These are phyloP conservation scores for Penicillium sp. DNA, from an alignment of 2,329 filamentous ascomycete genomes.

Conservation along the genomic window DNA sequence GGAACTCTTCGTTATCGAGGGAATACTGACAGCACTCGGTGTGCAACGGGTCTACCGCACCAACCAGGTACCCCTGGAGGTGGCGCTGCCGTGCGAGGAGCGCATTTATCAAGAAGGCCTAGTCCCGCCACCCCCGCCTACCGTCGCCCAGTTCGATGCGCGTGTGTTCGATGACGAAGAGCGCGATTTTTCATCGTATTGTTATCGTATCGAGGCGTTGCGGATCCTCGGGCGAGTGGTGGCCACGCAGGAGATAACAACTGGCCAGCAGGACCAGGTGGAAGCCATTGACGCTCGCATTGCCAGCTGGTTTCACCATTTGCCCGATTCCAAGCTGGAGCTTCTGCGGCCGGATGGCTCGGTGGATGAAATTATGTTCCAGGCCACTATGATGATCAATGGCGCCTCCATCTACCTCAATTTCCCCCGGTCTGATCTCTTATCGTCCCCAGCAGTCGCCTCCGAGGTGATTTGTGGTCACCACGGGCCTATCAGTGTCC, in stretches of 20 bases:
- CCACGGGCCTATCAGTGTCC: slow-evolving; percentile 37
- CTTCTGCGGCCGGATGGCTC: slow-evolving; percentile 66
- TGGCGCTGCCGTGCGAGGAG: slow-evolving; percentile 78
- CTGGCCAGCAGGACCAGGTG: slow-evolving; percentile 53
- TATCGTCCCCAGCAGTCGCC: slow-evolving; percentile 51
- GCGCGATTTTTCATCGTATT: slow-evolving; percentile 72
- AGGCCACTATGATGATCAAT: slow-evolving; percentile 75
- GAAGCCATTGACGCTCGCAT: slow-evolving; percentile 59
- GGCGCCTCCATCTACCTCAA: slow-evolving; percentile 68
- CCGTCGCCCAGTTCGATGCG: slow-evolving; percentile 73
- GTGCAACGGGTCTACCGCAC: slow-evolving; percentile 56
- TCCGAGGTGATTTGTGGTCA: slow-evolving; percentile 50
- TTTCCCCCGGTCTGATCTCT: slow-evolving; percentile 72
- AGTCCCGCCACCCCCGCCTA: slow-evolving; percentile 57
- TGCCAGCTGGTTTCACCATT: slow-evolving; percentile 73
- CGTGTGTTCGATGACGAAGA: slow-evolving; percentile 69
- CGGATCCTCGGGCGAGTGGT: slow-evolving; percentile 77
- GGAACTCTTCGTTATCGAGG: slow-evolving; percentile 78
- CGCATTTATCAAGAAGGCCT: slow-evolving; percentile 56
- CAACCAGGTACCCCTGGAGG: slow-evolving; percentile 65
- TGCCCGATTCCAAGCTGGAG: slow-evolving; percentile 69
- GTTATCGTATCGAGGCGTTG: slow-evolving; percentile 78
- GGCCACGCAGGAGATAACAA: slow-evolving; percentile 36
- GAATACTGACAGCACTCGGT: slow-evolving; percentile 73
- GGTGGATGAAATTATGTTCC: slow-evolving; percentile 87